Base-by-base conservation (phyloP, 805 yeast genomes). In the Candida maltosa region DNA sequence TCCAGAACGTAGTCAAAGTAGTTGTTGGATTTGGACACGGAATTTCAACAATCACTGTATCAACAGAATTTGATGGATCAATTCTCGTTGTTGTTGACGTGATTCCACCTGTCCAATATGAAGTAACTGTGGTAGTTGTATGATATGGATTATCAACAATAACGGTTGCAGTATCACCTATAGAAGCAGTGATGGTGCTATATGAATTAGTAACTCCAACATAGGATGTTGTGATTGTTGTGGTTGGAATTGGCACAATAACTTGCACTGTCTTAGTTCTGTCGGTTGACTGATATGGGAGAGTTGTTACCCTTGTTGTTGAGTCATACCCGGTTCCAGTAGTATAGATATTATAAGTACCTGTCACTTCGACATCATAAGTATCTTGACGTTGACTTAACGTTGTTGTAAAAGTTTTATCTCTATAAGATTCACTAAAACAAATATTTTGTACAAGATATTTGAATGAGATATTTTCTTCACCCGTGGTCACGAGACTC, bases 251-350 rank as follows among this genome's bases (percentile, higher is more conserved):
- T 26, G 58, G 58, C 8, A 46, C 51, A 16, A 40, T 40, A 14
- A 49, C 54, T 16, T 42, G 46, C 16, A 51, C 52, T 3, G 57
- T 53, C 31, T 34, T 47, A 7, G 59, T 56, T n/a, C 38, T 31
- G 8, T 38, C 43, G 4, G 42, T 40, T 16, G 45, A 25, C 12
- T 29, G 21, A n/a, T 36, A 48, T 5, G 52, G 39, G 9, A 46
- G 30, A 8, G 60, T 55, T 2, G 55, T 51, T 8, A 45, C 39
- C 12, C 18, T 10, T 6, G 56, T 47, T 2, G 44, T 35, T 2
- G 52, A 15, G 8, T 50, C 56, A 16, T 51, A 40, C 43, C 47
- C 47, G 14, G 60, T 47, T 15, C 39, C 39, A 2, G 51, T 51
- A 2, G 48, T 48, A 5, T 43, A 18, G 7, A 35, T 14, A 10